Percentiles rank a stretch among this genome's conserved stretches.
These are phyloP conservation scores for Diversispora eburnea DNA, from an alignment of 192 early-diverging fungal species.

Conservation along the genomic window DNA sequence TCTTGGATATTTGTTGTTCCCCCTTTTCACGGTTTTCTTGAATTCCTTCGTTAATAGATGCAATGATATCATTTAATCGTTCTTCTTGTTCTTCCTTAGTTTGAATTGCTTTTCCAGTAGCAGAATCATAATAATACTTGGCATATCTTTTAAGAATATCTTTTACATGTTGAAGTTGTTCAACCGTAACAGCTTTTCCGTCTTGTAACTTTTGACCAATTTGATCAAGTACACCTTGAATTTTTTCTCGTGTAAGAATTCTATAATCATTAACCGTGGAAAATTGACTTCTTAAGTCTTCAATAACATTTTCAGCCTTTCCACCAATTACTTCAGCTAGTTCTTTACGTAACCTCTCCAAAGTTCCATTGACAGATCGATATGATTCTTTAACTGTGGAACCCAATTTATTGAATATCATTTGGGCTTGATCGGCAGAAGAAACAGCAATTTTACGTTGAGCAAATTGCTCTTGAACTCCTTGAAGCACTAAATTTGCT, in stretches of 20 bases:
- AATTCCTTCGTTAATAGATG: background rate
- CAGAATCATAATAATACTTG: background rate
- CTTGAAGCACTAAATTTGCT: background rate
- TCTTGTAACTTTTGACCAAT: conserved; percentile 17
- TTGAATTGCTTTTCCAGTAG: conserved; percentile 3
- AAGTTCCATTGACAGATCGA: background rate
- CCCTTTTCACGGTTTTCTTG: background rate
- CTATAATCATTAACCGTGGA: conserved; percentile 13
- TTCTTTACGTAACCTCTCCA: conserved; percentile 9
- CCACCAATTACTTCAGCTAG: background rate
- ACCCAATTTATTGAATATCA: background rate
- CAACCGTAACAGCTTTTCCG: conserved; percentile 14
- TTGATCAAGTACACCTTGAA: conserved; percentile 12
- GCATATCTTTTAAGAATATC: background rate
- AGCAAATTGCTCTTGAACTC: conserved; percentile 10
- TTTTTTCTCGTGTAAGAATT: conserved; percentile 2
- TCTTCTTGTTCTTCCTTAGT: conserved; percentile 10
- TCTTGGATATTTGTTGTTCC: background rate
- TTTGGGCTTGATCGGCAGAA: background rate
- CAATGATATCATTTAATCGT: conserved; percentile 2
- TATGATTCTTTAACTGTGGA: conserved; percentile 1
- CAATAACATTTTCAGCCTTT: background rate
- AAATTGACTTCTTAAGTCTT: background rate
- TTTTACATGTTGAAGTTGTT: conserved; percentile 8
- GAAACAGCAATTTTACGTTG: background rate